Base-by-base conservation (phyloP, 495 filamentous ascomycete genomes). In the Penicillium angulare region DNA sequence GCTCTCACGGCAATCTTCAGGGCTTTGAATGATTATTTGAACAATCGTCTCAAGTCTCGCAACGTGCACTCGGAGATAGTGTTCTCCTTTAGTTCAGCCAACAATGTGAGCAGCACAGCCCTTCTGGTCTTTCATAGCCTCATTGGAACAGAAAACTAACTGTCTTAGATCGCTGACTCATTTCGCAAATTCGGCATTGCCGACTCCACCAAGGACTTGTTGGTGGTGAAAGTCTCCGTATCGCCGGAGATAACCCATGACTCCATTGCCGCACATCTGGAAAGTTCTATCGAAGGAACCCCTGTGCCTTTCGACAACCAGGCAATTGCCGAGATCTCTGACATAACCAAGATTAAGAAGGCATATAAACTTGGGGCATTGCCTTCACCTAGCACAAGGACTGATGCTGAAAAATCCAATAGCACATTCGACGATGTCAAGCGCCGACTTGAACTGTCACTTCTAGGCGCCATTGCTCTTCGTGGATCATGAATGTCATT, bases 11-110 rank as follows among this genome's bases (percentile, higher is more conserved):
- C 91, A 7, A 74, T 86, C 22, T 96, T 87, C 64, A 79, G 86
- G 58, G 90, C 92, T 5, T 72, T 90, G 41, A 90, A 86, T 55
- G 81, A 85, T 55, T 71, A 79, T 24, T 47, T 83, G 13, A 73
- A 80, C 41, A 72, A 72, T 0, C 80, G 82, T 18, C 70, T 92
- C 24, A 85, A 82, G 56, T 93, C 89, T 20, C 81, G 85, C 29
- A 97, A 96, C 62, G 85, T 97, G 9, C 93, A 97, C 59, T 93
- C 91, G 0, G 93, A 97, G 65, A 88, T 90, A 50, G 92, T 99
- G 2, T 88, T 88, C 58, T 84, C 83, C 10, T 71, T 99, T 8
- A 88, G 82, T 43, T 79, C 86, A 0, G 89, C 87, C 42, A 97
- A 92, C 55, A 97, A 97, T 70, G 92, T 93, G 61, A 52, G 64